Evolutionary conservation across 768 basidiomycete species (phyloP).

Genomic region (Mycena rebaudengoi): DNA sequence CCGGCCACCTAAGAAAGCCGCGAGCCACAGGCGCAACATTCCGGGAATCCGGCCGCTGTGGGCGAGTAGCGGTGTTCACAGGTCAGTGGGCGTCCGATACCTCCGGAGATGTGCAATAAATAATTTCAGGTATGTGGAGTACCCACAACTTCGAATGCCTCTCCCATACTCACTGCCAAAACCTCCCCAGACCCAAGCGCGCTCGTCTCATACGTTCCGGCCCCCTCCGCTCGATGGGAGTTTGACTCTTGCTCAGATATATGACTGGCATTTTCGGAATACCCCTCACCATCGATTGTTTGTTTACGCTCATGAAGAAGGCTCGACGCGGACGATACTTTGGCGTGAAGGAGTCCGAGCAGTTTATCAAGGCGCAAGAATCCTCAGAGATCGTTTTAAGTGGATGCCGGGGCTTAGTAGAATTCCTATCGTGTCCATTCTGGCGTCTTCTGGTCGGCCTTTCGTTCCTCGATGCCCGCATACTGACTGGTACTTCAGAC

Average conservation of each 20-base stretch:
- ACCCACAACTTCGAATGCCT: too few species aligned
- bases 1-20: too few species aligned
- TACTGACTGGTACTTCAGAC: slow-evolving; percentile 32
- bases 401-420: not conserved
- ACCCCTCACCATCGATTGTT: slow-evolving; percentile 11
- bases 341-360: slow-evolving; percentile 19
- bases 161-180: slow-evolving; percentile 3
- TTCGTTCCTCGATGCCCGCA: not conserved
- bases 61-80: too few species aligned
- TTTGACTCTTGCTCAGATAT: slow-evolving; percentile 1
- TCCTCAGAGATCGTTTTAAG: slow-evolving; percentile 11
- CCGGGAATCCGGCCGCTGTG: too few species aligned
- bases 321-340: not conserved
- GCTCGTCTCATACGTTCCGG: not conserved
- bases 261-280: slow-evolving; percentile 20
- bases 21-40: too few species aligned
- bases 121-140: too few species aligned
- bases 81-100: too few species aligned
- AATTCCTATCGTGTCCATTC: slow-evolving; percentile 7
- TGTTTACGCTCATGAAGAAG: slow-evolving; percentile 2
- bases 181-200: slow-evolving; percentile 14
- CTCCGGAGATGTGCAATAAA: too few species aligned
- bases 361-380: not conserved
- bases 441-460: slow-evolving; percentile 13
- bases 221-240: slow-evolving; percentile 17